Base-by-base conservation (phyloP, 2,329 filamentous ascomycete species). In the Aspergillus sp. region DNA sequence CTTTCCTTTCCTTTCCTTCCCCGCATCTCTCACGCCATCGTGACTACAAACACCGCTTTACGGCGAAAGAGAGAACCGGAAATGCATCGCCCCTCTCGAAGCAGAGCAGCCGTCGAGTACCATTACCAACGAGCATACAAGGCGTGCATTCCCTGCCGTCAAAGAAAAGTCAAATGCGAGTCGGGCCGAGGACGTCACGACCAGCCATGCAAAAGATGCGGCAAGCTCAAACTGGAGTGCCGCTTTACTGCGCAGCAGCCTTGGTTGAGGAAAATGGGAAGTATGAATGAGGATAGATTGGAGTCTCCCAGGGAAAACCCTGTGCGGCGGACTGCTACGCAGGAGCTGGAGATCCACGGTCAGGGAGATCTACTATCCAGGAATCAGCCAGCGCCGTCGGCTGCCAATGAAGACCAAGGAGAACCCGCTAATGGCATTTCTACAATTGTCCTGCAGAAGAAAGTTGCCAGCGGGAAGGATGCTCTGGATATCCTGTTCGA, bases 391-490 rank as follows among this genome's bases (percentile, higher is more conserved):
- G n/a, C n/a, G n/a, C n/a, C n/a, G n/a, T n/a, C n/a, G n/a, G n/a
- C n/a, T n/a, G n/a, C n/a, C n/a, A n/a, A n/a, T n/a, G n/a, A n/a
- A n/a, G n/a, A n/a, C n/a, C n/a, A n/a, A n/a, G 10, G 19, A 10
- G 19, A 22, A 22, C 10, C 19, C 19, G 5, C 10, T 6, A 22
- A 22, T 6, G 19, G 36, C 29, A 46, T 63, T 8, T 55, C 56
- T 10, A 51, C 58, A 32, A 62, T 60, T 0, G 59, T 69, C 13
- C 63, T 69, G 51, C 51, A 63, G 29, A 68, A 61, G 12, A 63
- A 71, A 4, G 67, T 71, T 2, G 68, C 67, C 1, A 70, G 61
- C 27, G 64, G 64, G 2, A 69, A 66, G 25, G 68, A 71, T 49
- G 67, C 68, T 2, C 44, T 71, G 32, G 64, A 66, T 30, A 48